Evolutionary conservation across 768 basidiomycete species (phyloP).

Genomic region (Psilocybe cubensis): DNA sequence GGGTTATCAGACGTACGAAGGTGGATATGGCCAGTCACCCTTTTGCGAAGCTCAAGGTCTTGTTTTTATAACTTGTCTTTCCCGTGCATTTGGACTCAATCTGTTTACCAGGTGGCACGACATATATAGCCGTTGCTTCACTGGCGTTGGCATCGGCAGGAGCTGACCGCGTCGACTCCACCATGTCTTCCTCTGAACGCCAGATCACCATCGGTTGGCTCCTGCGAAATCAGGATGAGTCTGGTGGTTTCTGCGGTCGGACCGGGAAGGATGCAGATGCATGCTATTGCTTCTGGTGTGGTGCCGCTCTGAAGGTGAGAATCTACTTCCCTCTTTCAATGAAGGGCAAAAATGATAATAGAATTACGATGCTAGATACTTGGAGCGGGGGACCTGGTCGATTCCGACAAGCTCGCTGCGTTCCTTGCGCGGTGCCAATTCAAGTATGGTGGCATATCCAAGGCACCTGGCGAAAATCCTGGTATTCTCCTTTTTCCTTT

Average conservation of each 20-base stretch:
- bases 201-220: slow-evolving; percentile 76
- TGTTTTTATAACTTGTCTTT: slow-evolving; percentile 13
- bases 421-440: slow-evolving; percentile 85
- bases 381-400: slow-evolving; percentile 58
- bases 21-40: slow-evolving; percentile 86
- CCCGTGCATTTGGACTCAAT: not conserved
- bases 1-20: slow-evolving; percentile 80
- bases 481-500: slow-evolving; percentile 45
- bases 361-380: slow-evolving; percentile 59
- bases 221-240: slow-evolving; percentile 64
- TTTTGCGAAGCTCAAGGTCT: slow-evolving; percentile 85
- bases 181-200: slow-evolving; percentile 44
- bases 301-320: slow-evolving; percentile 75
- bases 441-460: slow-evolving; percentile 87
- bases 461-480: slow-evolving; percentile 78
- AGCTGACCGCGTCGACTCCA: slow-evolving; percentile 17
- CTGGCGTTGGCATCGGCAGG: slow-evolving; percentile 53
- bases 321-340: not conserved
- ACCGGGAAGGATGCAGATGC: slow-evolving; percentile 89
- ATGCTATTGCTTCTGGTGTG: slow-evolving; percentile 98
- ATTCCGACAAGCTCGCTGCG: slow-evolving; percentile 52
- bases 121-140: slow-evolving; percentile 88
- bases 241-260: slow-evolving; percentile 87
- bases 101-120: slow-evolving; percentile 74
- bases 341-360: not conserved